Conservation (phyloP, 2,329 filamentous ascomycete species). For the Beauveria medogensis region DNA sequence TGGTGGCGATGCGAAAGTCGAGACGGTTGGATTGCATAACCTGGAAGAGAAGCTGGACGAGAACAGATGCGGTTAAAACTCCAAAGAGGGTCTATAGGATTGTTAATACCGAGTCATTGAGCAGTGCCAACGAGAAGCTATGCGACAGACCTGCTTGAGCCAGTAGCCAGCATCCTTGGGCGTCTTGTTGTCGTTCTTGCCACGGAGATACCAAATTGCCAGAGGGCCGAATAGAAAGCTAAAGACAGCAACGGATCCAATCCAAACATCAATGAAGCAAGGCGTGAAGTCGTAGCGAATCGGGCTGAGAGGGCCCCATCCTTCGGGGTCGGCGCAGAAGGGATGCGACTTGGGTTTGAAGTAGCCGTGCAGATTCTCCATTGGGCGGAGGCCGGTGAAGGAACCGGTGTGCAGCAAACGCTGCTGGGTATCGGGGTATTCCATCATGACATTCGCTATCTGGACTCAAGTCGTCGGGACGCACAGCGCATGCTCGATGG, state of each 20-base stretch:
- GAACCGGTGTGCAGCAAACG: conserved; percentile 50
- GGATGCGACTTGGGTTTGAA: conserved; percentile 62
- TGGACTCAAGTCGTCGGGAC: background rate
- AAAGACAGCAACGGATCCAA: conserved; percentile 68
- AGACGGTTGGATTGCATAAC: conserved; percentile 52
- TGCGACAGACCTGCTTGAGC: conserved; percentile 65
- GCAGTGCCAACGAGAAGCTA: background rate
- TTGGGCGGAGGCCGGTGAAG: conserved; percentile 48
- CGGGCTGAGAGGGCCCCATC: conserved; percentile 89
- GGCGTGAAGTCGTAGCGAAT: conserved; percentile 90
- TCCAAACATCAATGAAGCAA: conserved; percentile 91
- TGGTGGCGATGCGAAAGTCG: conserved; percentile 83
- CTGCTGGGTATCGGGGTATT: conserved; percentile 30
- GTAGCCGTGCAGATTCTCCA: conserved; percentile 42
- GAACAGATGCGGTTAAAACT: conserved; percentile 59
- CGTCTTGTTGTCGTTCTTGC: conserved; percentile 35
- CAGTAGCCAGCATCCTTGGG: conserved; percentile 85
- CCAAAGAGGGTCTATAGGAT: conserved; percentile 47
- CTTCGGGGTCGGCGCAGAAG: conserved; percentile 81
- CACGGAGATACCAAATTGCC: conserved; percentile 65
- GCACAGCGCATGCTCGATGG: conserved; percentile 3
- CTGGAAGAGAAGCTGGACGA: conserved; percentile 68
- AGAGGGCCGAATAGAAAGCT: conserved; percentile 69
- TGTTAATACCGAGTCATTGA: conserved; percentile 10
- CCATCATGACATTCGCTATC: background rate